Evolutionary conservation across 75 land plant species (phyloP).

Genomic region (Sequoiadendron giganteum): DNA sequence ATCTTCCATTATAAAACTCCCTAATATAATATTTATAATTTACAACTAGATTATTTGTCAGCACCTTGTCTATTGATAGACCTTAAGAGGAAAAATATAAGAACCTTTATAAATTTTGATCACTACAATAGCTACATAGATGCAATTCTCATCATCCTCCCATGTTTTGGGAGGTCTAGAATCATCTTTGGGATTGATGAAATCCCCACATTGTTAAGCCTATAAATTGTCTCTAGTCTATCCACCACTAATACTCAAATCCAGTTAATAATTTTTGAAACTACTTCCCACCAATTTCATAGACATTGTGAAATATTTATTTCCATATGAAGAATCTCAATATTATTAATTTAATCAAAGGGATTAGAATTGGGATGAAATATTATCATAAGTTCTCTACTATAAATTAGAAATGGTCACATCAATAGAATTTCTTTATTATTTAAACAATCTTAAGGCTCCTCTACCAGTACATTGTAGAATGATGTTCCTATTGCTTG

Average conservation of each 20-base stretch:
- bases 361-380: slow-evolving; percentile 22
- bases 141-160: too few relatives aligned
- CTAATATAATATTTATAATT: too few relatives aligned
- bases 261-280: background rate
- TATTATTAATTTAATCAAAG: slow-evolving; percentile 41
- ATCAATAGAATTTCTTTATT: slow-evolving; percentile 33
- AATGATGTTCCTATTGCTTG: background rate
- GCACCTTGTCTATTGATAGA: too few relatives aligned
- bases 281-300: slow-evolving; percentile 2
- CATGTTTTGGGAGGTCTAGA: too few relatives aligned
- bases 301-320: slow-evolving; percentile 7
- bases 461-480: background rate
- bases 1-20: too few relatives aligned
- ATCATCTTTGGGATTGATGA: slow-evolving; percentile 19
- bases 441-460: background rate
- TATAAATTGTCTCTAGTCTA: slow-evolving; percentile 28
- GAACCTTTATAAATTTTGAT: too few relatives aligned
- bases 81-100: too few relatives aligned
- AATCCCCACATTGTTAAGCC: slow-evolving; percentile 36
- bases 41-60: too few relatives aligned
- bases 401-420: background rate
- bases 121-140: too few relatives aligned
- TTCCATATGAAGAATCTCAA: slow-evolving; percentile 37
- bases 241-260: background rate
- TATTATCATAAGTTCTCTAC: slow-evolving; percentile 19